Percentiles rank a stretch among this genome's conserved stretches.
phyloP scores from a whole-genome alignment of 2,329 filamentous ascomycete species.

The Peltaster fructicola region DNA sequence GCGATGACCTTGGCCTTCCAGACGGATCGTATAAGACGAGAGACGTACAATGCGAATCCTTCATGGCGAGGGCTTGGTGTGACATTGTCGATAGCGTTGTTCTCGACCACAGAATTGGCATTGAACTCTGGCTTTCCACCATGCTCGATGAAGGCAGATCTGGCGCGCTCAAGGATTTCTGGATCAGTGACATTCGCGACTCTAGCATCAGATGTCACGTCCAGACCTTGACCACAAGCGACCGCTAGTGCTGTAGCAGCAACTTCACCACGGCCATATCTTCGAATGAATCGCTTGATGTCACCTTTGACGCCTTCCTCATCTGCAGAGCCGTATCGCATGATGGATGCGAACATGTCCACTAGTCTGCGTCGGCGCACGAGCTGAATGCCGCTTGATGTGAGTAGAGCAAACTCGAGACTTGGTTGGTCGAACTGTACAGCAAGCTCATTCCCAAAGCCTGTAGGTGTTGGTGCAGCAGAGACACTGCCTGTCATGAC shows the following conservation, averaged over 20 bases:
- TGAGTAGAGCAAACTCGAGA: slow-evolving; percentile 77
- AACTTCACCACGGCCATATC: slow-evolving; percentile 77
- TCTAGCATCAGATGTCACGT: slow-evolving; percentile 54
- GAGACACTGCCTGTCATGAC: slow-evolving; percentile 56
- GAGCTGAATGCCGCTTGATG: slow-evolving; percentile 76
- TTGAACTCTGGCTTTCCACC: slow-evolving; percentile 75
- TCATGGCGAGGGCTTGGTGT: slow-evolving; percentile 77
- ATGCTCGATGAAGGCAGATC: slow-evolving; percentile 78
- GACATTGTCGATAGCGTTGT: slow-evolving; percentile 61
- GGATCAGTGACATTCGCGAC: slow-evolving; percentile 60
- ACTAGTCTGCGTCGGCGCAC: slow-evolving; percentile 70
- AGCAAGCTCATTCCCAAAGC: slow-evolving; percentile 88
- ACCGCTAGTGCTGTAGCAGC: slow-evolving; percentile 84
- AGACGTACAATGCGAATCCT: slow-evolving; percentile 72
- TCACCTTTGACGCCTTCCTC: slow-evolving; percentile 69
- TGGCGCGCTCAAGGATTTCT: slow-evolving; percentile 67
- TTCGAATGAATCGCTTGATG: slow-evolving; percentile 63
- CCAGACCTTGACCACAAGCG: slow-evolving; percentile 81
- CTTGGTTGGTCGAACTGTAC: slow-evolving; percentile 80
- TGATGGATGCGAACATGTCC: slow-evolving; percentile 74
- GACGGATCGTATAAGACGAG: slow-evolving; percentile 69
- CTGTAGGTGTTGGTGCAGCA: slow-evolving; percentile 48
- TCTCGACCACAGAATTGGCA: slow-evolving; percentile 50
- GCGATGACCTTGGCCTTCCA: slow-evolving; percentile 67
- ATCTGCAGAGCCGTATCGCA: slow-evolving; percentile 44